Conservation (phyloP, 2,329 filamentous ascomycete species). For the Colletotrichum shisoi region DNA sequence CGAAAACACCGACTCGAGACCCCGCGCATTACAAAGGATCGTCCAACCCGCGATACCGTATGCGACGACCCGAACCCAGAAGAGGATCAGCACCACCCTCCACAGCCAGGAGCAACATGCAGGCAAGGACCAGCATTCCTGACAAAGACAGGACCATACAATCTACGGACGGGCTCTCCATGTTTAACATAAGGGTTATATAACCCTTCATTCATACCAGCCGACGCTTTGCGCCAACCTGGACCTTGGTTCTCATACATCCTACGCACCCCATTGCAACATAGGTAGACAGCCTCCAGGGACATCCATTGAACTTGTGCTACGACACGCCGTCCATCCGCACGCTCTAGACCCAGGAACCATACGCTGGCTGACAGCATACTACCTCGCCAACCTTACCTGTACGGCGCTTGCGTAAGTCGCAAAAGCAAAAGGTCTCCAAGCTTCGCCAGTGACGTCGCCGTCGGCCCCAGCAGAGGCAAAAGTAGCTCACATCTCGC, state of each 20-base stretch:
- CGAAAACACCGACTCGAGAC: slow-evolving; percentile 20
- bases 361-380: background rate
- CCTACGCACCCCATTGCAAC: background rate
- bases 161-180: slow-evolving; percentile 21
- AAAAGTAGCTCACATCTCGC: background rate
- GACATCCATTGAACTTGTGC: slow-evolving; percentile 4
- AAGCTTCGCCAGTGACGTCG: slow-evolving; percentile 6
- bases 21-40: slow-evolving; percentile 21
- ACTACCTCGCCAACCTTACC: slow-evolving; percentile 4
- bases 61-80: slow-evolving; percentile 17
- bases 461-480: background rate
- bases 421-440: background rate
- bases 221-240: slow-evolving; percentile 4
- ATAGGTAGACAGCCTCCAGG: background rate
- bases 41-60: slow-evolving; percentile 14
- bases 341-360: background rate
- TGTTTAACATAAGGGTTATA: slow-evolving; percentile 9
- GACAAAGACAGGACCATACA: slow-evolving; percentile 3
- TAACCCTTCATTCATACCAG: slow-evolving; percentile 13
- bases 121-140: slow-evolving; percentile 18
- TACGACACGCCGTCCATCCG: background rate
- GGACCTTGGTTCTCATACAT: background rate
- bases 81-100: background rate
- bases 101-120: slow-evolving; percentile 1
- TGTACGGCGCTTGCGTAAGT: background rate